These are phyloP conservation scores for Gossypium davidsonii DNA, from an alignment of 441 rosid genomes.

Conservation along the genomic window DNA sequence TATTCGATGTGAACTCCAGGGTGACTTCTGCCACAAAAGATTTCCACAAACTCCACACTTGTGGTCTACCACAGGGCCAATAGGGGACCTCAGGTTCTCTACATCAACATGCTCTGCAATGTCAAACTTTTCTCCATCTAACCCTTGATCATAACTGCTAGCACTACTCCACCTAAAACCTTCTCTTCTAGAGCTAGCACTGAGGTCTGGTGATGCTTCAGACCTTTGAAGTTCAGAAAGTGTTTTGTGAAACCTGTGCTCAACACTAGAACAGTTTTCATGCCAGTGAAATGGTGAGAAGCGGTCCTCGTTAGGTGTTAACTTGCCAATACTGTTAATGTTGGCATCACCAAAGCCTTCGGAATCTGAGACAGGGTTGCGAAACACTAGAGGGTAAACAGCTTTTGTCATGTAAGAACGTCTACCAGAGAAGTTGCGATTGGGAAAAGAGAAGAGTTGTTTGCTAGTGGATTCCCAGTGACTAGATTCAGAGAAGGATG, in stretches of 20 bases:
- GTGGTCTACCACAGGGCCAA: constrained; percentile 25
- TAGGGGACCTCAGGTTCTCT: constrained; percentile 35
- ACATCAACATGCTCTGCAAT: constrained; percentile 33
- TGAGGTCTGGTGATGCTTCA: constrained; percentile 49
- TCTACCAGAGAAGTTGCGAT: constrained; percentile 32
- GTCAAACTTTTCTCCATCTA: constrained; percentile 51
- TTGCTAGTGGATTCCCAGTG: constrained; percentile 48
- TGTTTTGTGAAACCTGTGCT: constrained; percentile 42
- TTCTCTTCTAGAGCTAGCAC: constrained; percentile 62
- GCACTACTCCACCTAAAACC: constrained; percentile 72
- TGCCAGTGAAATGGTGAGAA: constrained; percentile 49
- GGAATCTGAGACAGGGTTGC: constrained; percentile 73
- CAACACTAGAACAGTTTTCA: constrained; percentile 32
- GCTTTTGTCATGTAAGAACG: constrained; percentile 57
- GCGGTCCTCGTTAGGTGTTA: constrained; percentile 41
- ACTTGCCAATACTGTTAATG: constrained; percentile 32
- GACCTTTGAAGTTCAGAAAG: constrained; percentile 44
- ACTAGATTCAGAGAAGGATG: constrained; percentile 45
- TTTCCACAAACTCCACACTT: constrained; percentile 78
- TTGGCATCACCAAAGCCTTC: constrained; percentile 43
- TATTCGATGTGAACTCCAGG: constrained; percentile 75
- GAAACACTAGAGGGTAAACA: constrained; percentile 63
- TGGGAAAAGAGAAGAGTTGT: constrained; percentile 33
- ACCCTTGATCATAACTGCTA: constrained; percentile 56
- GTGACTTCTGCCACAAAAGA: constrained; percentile 64